Percentiles rank a stretch among this genome's conserved stretches.
Conservation (phyloP, 2,329 filamentous ascomycete species). For the Fusarium multiceps region DNA sequence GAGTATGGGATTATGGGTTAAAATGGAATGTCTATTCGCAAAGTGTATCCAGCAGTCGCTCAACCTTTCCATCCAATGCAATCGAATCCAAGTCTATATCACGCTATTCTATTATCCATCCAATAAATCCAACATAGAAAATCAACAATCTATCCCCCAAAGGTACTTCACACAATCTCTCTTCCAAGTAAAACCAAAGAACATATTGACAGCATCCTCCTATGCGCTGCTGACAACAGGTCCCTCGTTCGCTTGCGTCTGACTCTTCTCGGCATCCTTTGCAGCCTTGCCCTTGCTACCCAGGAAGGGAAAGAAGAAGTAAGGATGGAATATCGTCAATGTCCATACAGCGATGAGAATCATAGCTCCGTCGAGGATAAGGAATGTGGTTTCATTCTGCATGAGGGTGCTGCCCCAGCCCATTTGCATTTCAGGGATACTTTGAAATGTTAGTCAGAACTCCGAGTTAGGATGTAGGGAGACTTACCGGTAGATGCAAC, state of each 20-base stretch:
- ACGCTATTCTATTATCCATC: too few species aligned
- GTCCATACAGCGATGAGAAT: constrained; percentile 33
- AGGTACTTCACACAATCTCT: background rate
- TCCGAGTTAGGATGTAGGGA: rapidly evolving
- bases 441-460: background rate
- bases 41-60: background rate
- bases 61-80: too few species aligned
- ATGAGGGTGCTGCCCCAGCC: constrained; percentile 37
- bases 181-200: background rate
- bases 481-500: constrained; percentile 37
- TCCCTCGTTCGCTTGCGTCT: background rate
- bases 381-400: constrained; percentile 38
- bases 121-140: background rate
- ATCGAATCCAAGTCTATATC: background rate
- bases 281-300: constrained; percentile 12
- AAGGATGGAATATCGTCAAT: constrained; percentile 31
- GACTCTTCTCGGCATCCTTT: constrained; percentile 1
- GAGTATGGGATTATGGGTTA: too few species aligned
- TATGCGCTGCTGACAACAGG: background rate
- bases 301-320: constrained; percentile 34
- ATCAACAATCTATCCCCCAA: background rate
- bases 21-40: background rate
- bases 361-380: constrained; percentile 37
- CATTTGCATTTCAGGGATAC: constrained; percentile 40
- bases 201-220: rapidly evolving